Evolutionary conservation across 129 eudicot genomes (phyloP), one percentile per base, ranked within the genome.

Genomic region (Chrysanthemum seticuspe): DNA sequence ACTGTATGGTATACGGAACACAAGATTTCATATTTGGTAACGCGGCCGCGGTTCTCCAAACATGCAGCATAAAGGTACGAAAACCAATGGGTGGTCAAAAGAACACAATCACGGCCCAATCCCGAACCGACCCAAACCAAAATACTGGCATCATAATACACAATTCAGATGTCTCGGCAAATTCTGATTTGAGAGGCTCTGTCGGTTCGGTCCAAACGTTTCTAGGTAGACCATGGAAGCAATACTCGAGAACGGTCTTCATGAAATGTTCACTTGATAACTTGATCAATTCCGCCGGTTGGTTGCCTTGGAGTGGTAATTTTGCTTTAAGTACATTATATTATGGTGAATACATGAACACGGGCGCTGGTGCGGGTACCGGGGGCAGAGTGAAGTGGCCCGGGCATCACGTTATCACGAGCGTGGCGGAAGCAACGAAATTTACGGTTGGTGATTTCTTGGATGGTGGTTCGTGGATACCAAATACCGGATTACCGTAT

Each of bases 271-370:
- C 51, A 3, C 68, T 89, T 3, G 92, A 67, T 13, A 72, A 87
- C 27, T 1, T 80, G 49, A 86, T 89, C 31, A 74, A 83, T 48
- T 61, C 80, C 13, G 83, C 81, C 7, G 96, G 96, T 18, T 89
- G 96, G 96, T 16, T 66, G 0, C 86, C 83, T 0, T 86, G 89
- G 96, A 71, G 74, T 31, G 92, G 96, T 19, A 68, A 18, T 51
- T 86, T 78, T 68, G 92, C 83, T 11, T 48, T 86, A 47, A 84
- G 67, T 14, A 89, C 89, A 1, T 15, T 89, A 21, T 86, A 86
- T 34, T 90, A 87, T 36, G 94, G 82, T 7, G 97, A 90, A 58
- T 90, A 90, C 67, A 79, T 80, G 85, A 90, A 90, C 78, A 83
- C 71, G 0, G 97, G 97, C 2, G 69, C 72, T 15, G 97, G 97